Evolutionary conservation across 2,329 filamentous ascomycete genomes (phyloP).

Genomic region (Calonectria henricotiae): DNA sequence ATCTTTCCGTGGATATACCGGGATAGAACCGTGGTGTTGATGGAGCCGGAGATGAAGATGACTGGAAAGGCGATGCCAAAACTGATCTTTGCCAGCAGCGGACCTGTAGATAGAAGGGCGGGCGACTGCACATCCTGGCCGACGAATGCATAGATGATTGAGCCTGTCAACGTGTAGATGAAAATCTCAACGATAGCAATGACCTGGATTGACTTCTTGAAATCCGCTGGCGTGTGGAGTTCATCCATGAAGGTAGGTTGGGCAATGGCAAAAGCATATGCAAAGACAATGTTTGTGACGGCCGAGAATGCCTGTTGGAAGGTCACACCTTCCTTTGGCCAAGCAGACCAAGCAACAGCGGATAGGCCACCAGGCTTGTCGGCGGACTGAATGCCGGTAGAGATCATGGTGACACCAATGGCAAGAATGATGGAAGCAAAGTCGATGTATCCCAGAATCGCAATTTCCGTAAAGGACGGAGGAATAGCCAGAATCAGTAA

Average conservation of each 20-base stretch:
- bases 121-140: slow-evolving; percentile 1
- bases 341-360: neutral
- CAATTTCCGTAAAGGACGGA: neutral
- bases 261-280: slow-evolving; percentile 1
- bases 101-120: neutral
- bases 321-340: neutral
- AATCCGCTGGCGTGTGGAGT: neutral
- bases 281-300: neutral
- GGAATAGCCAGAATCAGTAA: neutral
- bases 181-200: slow-evolving; percentile 8
- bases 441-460: neutral
- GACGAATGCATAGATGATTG: neutral
- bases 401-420: neutral
- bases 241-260: neutral
- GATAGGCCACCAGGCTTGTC: neutral
- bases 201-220: slow-evolving; percentile 4
- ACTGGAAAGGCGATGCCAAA: neutral
- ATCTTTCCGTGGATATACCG: slow-evolving; percentile 4
- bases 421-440: slow-evolving; percentile 6
- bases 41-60: slow-evolving; percentile 8
- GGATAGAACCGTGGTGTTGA: neutral
- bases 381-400: neutral
- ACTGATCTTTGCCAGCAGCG: neutral
- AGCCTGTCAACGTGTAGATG: slow-evolving; percentile 7
- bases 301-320: neutral